phyloP scores from a whole-genome alignment of 139 green algal genomes.

The Closterium sp. region DNA sequence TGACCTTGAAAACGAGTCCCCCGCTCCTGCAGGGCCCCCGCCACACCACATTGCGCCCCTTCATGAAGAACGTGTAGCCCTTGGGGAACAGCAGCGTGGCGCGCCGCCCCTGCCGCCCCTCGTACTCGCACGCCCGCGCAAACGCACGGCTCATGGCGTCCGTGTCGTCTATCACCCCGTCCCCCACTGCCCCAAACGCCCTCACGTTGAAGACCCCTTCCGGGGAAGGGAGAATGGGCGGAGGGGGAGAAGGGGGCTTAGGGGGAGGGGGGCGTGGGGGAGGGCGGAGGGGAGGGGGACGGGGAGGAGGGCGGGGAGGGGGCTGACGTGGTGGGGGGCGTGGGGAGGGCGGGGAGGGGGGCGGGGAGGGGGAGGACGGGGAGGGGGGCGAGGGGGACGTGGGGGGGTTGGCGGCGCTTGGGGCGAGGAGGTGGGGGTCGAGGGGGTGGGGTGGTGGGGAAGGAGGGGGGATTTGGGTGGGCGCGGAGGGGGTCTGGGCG shows the following conservation, averaged over 20 bases:
- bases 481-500: not conserved
- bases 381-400: not conserved
- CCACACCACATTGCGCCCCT: not conserved
- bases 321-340: not conserved
- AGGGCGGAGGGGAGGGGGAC: not conserved
- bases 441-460: not conserved
- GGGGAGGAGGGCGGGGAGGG: too few relatives aligned
- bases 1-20: not conserved
- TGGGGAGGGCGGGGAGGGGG: not conserved
- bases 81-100: not conserved
- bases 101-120: not conserved
- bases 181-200: not conserved
- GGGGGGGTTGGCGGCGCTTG: not conserved
- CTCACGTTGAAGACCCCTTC: not conserved
- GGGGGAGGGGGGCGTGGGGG: not conserved
- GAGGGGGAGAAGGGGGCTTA: not conserved
- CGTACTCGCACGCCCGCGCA: not conserved
- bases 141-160: not conserved
- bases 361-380: too few relatives aligned
- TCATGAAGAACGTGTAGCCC: not conserved
- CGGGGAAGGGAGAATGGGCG: not conserved
- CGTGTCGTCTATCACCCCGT: not conserved
- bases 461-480: not conserved
- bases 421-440: too few relatives aligned
- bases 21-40: not conserved